Base-by-base conservation (phyloP, 352 stramenopile genomes). In the Phytophthora pseudosyringae region DNA sequence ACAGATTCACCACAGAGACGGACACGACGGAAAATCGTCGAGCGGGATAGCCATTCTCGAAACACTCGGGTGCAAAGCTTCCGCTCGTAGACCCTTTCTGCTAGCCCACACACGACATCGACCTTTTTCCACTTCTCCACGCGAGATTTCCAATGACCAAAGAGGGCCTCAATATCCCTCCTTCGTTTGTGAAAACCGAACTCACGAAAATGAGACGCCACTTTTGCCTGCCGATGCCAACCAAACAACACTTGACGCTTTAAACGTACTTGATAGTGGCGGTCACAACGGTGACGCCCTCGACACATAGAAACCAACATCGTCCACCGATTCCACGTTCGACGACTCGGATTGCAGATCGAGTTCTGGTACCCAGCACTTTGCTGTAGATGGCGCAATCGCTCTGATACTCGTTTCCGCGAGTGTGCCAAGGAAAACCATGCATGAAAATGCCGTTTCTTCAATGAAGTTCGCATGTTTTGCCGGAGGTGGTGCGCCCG, bases 251-350 rank as follows among this genome's bases (percentile, higher is more conserved):
- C 21, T 55, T 40, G 40, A 32, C 47, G 56, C 16, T 69, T 65
- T 45, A 49, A 10, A 56, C 33, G 41, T 18, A 59, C 28, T 40
- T 32, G 55, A 45, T 52, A 62, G 6, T 47, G 16, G 7, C 33
- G 32, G 10, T 56, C 55, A 45, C 62, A 53, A 33, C n/a, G 28
- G 28, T 58, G 28, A 61, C 21, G 26, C 10, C 59, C 60, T 21
- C 36, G 54, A 45, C 43, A 47, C 18, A 43, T 44, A n/a, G 29
- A 35, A 51, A 68, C 47, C 55, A 56, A 68, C 5, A 21, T 13
- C 38, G 40, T 11, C 73, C 75, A 83, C 10, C 53, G 45, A 39
- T 55, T 43, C 75, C 75, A 83, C 1, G 35, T 29, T 40, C 75
- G 62, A 12, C 63, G 73, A 33, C 10, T 15, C 12, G 67, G 63